Evolutionary conservation across 2,329 filamentous ascomycete genomes (phyloP).

Genomic region (Periconia sp.): DNA sequence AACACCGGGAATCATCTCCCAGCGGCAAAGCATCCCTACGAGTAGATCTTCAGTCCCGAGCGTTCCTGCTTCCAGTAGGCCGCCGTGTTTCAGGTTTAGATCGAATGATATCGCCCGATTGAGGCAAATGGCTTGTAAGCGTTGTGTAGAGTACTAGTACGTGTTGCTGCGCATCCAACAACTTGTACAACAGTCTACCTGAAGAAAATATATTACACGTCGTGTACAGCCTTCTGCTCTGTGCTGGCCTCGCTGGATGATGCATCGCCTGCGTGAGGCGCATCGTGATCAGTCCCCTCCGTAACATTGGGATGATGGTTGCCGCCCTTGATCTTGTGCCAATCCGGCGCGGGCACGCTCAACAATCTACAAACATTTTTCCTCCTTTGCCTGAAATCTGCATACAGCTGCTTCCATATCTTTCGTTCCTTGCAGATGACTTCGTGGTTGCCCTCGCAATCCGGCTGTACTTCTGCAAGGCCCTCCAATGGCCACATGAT

Average conservation of each 20-base stretch:
- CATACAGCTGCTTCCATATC: conserved; percentile 54
- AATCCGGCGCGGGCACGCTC: conserved; percentile 48
- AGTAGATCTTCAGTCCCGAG: too few relatives aligned
- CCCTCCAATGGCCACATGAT: conserved; percentile 53
- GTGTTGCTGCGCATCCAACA: too few relatives aligned
- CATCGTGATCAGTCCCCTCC: conserved; percentile 27
- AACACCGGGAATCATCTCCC: too few relatives aligned
- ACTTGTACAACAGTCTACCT: too few relatives aligned
- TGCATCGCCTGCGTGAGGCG: conserved; percentile 21
- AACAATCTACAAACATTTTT: conserved; percentile 48
- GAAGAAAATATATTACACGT: conserved; percentile 1
- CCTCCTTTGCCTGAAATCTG: conserved; percentile 51
- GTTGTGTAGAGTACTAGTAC: too few relatives aligned
- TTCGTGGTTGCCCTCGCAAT: conserved; percentile 44
- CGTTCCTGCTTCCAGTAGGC: too few relatives aligned
- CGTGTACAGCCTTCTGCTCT: conserved; percentile 9
- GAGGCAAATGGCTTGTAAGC: too few relatives aligned
- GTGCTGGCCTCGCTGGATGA: background rate
- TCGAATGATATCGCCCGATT: too few relatives aligned
- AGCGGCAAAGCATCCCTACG: too few relatives aligned
- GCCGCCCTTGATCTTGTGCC: conserved; percentile 35
- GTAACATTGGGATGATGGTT: conserved; percentile 24
- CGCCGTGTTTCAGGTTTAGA: too few relatives aligned
- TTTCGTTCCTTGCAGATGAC: conserved; percentile 46
- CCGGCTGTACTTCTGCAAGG: conserved; percentile 52